Evolutionary conservation across 371 early-diverging fungal species (phyloP).

Genomic region (Batrachochytrium dendrobatidis): DNA sequence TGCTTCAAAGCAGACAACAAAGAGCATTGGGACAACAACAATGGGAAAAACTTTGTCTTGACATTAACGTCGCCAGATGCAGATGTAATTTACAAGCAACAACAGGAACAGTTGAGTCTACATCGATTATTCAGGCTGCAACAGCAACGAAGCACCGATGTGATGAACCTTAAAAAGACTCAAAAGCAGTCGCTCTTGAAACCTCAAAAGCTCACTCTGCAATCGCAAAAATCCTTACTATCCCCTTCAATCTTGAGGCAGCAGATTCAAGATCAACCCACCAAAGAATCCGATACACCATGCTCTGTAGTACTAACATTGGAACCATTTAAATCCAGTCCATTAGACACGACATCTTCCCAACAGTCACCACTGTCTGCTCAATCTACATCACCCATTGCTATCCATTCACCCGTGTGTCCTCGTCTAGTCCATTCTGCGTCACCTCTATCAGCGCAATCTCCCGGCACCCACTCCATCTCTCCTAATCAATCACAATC

Average conservation of each 20-base stretch:
- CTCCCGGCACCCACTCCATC: too few relatives aligned
- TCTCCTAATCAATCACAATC: too few relatives aligned
- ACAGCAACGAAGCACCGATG: not conserved
- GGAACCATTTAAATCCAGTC: too few relatives aligned
- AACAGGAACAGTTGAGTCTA: not conserved
- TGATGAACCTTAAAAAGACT: not conserved
- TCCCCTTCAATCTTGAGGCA: not conserved
- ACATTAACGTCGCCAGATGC: not conserved
- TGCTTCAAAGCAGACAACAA: not conserved
- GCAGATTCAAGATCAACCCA: not conserved
- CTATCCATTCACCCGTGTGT: too few relatives aligned
- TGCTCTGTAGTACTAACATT: too few relatives aligned
- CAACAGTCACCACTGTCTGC: too few relatives aligned
- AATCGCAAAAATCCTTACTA: not conserved
- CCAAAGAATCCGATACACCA: too few relatives aligned
- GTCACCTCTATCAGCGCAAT: too few relatives aligned
- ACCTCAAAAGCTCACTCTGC: too few relatives aligned
- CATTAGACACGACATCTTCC: too few relatives aligned
- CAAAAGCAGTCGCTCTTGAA: not conserved
- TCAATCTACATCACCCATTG: too few relatives aligned
- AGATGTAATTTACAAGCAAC: not conserved
- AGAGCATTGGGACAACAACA: slow-evolving; percentile 5
- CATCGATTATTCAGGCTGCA: not conserved
- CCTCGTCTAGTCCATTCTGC: too few relatives aligned
- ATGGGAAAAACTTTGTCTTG: not conserved